These are phyloP conservation scores for Ceriops decandra DNA, from an alignment of 345 rosid species.

Conservation along the genomic window DNA sequence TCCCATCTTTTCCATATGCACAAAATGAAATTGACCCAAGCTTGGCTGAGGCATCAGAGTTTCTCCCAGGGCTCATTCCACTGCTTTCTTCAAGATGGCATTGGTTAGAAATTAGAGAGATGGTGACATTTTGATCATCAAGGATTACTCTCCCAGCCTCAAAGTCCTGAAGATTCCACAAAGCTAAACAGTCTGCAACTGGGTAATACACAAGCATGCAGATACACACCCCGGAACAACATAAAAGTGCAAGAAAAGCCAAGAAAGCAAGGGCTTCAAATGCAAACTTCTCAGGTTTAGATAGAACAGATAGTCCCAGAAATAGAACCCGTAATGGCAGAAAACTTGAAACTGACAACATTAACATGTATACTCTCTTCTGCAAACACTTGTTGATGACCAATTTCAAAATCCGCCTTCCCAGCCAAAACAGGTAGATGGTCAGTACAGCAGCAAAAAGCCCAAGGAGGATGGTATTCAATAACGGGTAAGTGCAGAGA, in stretches of 20 bases:
- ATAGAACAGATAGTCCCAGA: constrained; percentile 75
- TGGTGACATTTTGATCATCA: constrained; percentile 47
- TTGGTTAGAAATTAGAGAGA: constrained; percentile 57
- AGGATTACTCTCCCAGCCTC: constrained; percentile 51
- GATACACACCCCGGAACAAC: constrained; percentile 71
- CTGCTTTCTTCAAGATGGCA: constrained; percentile 45
- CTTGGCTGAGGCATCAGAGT: constrained; percentile 56
- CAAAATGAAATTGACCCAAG: constrained; percentile 68
- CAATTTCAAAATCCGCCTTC: constrained; percentile 73
- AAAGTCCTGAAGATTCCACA: constrained; percentile 54
- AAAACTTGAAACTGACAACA: constrained; percentile 78
- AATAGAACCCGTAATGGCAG: constrained; percentile 79
- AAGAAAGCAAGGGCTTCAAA: constrained; percentile 84
- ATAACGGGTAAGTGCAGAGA: constrained; percentile 82
- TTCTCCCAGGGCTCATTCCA: constrained; percentile 41
- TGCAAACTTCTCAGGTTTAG: constrained; percentile 57
- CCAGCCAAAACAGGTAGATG: constrained; percentile 81
- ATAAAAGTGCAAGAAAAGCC: constrained; percentile 71
- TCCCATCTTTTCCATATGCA: constrained; percentile 40
- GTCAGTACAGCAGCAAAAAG: constrained; percentile 63
- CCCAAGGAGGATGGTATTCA: constrained; percentile 83
- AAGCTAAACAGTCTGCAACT: constrained; percentile 85
- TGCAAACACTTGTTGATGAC: constrained; percentile 91
- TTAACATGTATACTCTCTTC: constrained; percentile 78
- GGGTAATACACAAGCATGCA: constrained; percentile 86